phyloP scores from a whole-genome alignment of 2,329 filamentous ascomycete species.

The Monosporascus sp. region DNA sequence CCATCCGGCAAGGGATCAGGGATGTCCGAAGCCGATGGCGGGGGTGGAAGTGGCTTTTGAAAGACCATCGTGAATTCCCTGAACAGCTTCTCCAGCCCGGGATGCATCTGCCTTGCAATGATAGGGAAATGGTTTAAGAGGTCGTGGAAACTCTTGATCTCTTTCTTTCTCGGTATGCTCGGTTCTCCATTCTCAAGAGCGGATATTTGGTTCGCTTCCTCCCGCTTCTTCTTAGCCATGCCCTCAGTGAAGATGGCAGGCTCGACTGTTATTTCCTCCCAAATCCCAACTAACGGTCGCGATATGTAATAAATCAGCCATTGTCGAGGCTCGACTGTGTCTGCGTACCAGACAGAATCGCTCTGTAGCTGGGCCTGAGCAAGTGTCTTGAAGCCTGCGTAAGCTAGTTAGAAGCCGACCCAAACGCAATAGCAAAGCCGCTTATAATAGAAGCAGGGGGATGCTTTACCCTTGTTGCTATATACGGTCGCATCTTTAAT shows the following conservation, averaged over 20 bases:
- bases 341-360: slow-evolving; percentile 83
- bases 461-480: slow-evolving; percentile 78
- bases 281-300: slow-evolving; percentile 75
- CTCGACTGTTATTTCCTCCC: slow-evolving; percentile 68
- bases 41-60: slow-evolving; percentile 76
- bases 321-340: slow-evolving; percentile 82
- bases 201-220: slow-evolving; percentile 31
- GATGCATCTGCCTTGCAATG: slow-evolving; percentile 94
- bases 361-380: slow-evolving; percentile 82
- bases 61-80: slow-evolving; percentile 83
- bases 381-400: slow-evolving; percentile 78
- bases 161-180: slow-evolving; percentile 68
- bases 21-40: slow-evolving; percentile 57
- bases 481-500: slow-evolving; percentile 91
- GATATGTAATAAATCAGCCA: slow-evolving; percentile 98
- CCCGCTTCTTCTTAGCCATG: slow-evolving; percentile 33
- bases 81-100: slow-evolving; percentile 82
- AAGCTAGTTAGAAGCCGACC: slow-evolving; percentile 4
- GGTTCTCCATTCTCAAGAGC: slow-evolving; percentile 38
- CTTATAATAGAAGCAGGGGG: slow-evolving; percentile 11
- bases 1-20: slow-evolving; percentile 55
- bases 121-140: slow-evolving; percentile 87
- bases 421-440: slow-evolving; percentile 1
- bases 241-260: slow-evolving; percentile 55
- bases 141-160: slow-evolving; percentile 86